A percentile compares a stretch with the other conserved stretches of the same genome.
These are phyloP conservation scores for Brassica napus DNA, from an alignment of 345 rosid species.

Conservation along the genomic window Da-Ae NC_063438.1:28591501-28592000, in stretches of 20 bases:
- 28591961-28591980: conserved; percentile 87
- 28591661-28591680: conserved; percentile 62
- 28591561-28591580: conserved; percentile 77
- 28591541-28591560: conserved; percentile 56
- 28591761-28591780: neutral
- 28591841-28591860: conserved; percentile 70
- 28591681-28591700: conserved; percentile 66
- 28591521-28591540: conserved; percentile 51
- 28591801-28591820: neutral
- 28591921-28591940: conserved; percentile 47
- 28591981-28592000: conserved; percentile 63
- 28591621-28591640: conserved; percentile 42
- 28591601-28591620: conserved; percentile 58
- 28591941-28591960: conserved; percentile 50
- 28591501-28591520: conserved; percentile 44
- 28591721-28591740: conserved; percentile 86
- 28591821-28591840: conserved; percentile 52
- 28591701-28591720: conserved; percentile 79
- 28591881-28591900: conserved; percentile 58
- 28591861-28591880: conserved; percentile 48
- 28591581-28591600: conserved; percentile 61
- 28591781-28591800: neutral
- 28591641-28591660: conserved; percentile 52
- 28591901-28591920: conserved; percentile 67
- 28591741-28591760: conserved; percentile 11